Percentiles rank a stretch among this genome's conserved stretches.
Conservation (phyloP, 140 eudicot genomes). For the Ambrosia hybrid region DNA sequence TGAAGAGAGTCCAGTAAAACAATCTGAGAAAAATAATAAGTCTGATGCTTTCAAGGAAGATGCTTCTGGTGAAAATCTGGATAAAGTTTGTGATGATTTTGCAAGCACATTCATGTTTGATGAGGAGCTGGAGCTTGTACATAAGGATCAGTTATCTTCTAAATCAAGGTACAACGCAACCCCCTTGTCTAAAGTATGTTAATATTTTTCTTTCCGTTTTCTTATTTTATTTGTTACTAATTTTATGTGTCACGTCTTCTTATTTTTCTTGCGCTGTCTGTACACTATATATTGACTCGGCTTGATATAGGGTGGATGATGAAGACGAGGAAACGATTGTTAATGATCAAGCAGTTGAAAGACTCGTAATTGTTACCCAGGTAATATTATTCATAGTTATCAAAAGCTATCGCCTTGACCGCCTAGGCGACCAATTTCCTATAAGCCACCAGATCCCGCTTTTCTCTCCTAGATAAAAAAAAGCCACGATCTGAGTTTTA, state of each 20-base stretch:
- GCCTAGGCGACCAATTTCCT: too few species aligned
- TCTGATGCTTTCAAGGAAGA: slow-evolving; percentile 26
- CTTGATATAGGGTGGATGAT: slow-evolving; percentile 65
- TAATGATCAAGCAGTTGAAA: slow-evolving; percentile 80
- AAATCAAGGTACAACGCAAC: slow-evolving; percentile 50
- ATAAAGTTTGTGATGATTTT: slow-evolving; percentile 62
- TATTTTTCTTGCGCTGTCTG: slow-evolving; percentile 9
- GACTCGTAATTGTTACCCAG: slow-evolving; percentile 93
- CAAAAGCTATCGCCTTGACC: too few species aligned
- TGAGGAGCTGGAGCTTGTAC: slow-evolving; percentile 87
- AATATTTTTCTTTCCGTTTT: not conserved
- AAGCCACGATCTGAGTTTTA: too few species aligned
- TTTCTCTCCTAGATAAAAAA: too few species aligned
- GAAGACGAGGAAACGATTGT: slow-evolving; percentile 71
- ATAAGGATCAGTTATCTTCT: slow-evolving; percentile 39
- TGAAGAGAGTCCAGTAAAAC: slow-evolving; percentile 19
- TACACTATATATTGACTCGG: slow-evolving; percentile 4
- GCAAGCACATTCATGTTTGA: slow-evolving; percentile 84
- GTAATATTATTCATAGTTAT: slow-evolving; percentile 30
- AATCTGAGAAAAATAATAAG: slow-evolving; percentile 27
- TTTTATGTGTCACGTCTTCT: not conserved
- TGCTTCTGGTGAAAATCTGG: slow-evolving; percentile 34
- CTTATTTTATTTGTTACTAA: not conserved
- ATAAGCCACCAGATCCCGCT: too few species aligned
- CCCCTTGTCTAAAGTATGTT: not conserved